These are phyloP conservation scores for Magnaporthales sp. DNA, from an alignment of 2,329 filamentous ascomycete genomes.

Conservation along the genomic window DNA sequence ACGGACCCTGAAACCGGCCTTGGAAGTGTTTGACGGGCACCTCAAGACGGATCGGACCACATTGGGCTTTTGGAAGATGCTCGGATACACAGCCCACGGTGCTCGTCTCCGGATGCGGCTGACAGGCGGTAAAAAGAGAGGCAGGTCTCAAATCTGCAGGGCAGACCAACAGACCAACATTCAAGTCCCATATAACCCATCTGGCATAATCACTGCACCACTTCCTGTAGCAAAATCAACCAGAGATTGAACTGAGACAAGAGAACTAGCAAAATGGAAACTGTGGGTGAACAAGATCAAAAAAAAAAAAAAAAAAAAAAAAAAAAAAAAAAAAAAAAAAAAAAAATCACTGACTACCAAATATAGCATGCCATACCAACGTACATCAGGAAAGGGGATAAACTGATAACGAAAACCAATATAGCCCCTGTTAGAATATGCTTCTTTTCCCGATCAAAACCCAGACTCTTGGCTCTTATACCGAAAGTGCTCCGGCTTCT, in stretches of 20 bases:
- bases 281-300: background rate
- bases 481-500: background rate
- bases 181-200: background rate
- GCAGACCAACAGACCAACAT: background rate
- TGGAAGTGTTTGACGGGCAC: background rate
- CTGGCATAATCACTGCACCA: background rate
- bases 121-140: background rate
- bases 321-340: background rate
- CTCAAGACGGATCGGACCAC: background rate
- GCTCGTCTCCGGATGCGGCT: background rate
- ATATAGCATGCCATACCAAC: background rate
- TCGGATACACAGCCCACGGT: background rate
- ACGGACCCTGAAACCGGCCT: no score
- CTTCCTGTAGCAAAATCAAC: background rate
- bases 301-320: background rate
- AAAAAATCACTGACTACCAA: background rate
- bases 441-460: background rate
- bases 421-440: background rate
- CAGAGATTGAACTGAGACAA: background rate
- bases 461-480: background rate
- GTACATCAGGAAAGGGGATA: background rate
- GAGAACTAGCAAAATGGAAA: slow-evolving; percentile 1
- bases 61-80: background rate
- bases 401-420: background rate
- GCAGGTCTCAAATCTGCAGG: no score